Evolutionary conservation across 2,329 filamentous ascomycete genomes (phyloP), one percentile per base, ranked within the genome.

Genomic region (Sporothrix variecibatus): DNA sequence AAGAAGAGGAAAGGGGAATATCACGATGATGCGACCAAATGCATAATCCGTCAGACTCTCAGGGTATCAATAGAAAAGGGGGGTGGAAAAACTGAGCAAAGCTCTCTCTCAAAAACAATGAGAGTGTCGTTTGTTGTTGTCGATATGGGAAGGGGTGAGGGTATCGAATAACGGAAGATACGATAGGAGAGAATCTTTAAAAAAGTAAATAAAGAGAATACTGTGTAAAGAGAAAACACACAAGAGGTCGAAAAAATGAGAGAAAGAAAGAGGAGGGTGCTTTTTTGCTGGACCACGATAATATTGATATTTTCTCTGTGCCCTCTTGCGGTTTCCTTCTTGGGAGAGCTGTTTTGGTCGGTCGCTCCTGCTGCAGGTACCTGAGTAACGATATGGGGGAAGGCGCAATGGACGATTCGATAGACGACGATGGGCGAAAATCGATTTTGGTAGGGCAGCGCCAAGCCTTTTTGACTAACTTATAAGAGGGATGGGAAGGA

Each of bases 281-380:
- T 49, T 26, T n/a, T 68, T 51, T 51, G 26, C 43, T 51, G 17
- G 12, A 20, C 26, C 43, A 51, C 28, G 67, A 53, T 4, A 51
- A 69, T 40, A 38, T 15, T 38, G 46, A 28, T 26, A 17, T 31
- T 20, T 53, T 53, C 31, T 38, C 31, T 46, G 9, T 46, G 20
- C 12, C 49, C 31, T 38, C n/a, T 43, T 26, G 62, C 23, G 23
- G 40, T 67, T 67, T 28, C 62, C 60, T 65, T 9, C 38, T 67
- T 67, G 62, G 62, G 38, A 46, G 38, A 46, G 62, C 38, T 46
- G 38, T 46, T 46, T 67, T 26, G 12, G 62, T 43, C 38, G 38
- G 62, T 71, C 34, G 67, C 20, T 56, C 67, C n/a, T 71, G 46
- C 68, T 58, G 68, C 68, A 58, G 68, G 69, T 71, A 71, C 69